A percentile compares a stretch with the other conserved stretches of the same genome.
Conservation (phyloP, 192 early-diverging fungal species). For the Chytriomyces sp. region DNA sequence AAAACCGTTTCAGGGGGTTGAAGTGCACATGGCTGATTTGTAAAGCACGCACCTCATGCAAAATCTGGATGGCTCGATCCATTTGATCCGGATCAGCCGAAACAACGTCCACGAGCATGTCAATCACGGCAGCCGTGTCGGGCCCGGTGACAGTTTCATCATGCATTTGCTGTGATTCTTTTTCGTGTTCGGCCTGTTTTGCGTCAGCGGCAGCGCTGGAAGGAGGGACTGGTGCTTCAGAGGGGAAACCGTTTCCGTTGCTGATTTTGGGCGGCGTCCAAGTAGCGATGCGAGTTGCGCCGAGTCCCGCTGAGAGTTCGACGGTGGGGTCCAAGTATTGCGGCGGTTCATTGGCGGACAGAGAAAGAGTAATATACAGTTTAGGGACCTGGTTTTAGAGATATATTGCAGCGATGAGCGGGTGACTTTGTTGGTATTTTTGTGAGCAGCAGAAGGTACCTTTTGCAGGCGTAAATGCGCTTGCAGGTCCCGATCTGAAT, state of each 20-base stretch:
- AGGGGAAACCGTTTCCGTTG: neutral
- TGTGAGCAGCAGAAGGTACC: neutral
- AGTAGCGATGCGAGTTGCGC: neutral
- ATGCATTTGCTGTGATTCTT: neutral
- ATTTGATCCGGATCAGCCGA: neutral
- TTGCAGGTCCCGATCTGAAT: neutral
- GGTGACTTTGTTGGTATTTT: neutral
- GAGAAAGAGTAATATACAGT: too few species aligned
- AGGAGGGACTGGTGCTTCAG: neutral
- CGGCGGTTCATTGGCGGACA: neutral
- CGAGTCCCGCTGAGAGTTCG: neutral
- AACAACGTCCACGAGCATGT: neutral
- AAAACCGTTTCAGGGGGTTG: neutral
- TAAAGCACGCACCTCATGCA: neutral
- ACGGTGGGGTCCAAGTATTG: neutral
- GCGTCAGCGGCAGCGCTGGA: neutral
- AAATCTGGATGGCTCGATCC: neutral
- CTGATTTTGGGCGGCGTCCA: neutral
- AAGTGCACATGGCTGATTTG: neutral
- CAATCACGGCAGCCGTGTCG: neutral
- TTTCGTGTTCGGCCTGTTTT: neutral
- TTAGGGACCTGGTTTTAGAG: too few species aligned
- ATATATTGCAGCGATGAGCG: too few species aligned
- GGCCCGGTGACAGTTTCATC: neutral
- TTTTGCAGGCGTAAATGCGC: neutral